Percentiles rank a stretch among this genome's conserved stretches.
Evolutionary conservation across 2,329 filamentous ascomycete genomes (phyloP).

Genomic region (Pyricularia sp.): DNA sequence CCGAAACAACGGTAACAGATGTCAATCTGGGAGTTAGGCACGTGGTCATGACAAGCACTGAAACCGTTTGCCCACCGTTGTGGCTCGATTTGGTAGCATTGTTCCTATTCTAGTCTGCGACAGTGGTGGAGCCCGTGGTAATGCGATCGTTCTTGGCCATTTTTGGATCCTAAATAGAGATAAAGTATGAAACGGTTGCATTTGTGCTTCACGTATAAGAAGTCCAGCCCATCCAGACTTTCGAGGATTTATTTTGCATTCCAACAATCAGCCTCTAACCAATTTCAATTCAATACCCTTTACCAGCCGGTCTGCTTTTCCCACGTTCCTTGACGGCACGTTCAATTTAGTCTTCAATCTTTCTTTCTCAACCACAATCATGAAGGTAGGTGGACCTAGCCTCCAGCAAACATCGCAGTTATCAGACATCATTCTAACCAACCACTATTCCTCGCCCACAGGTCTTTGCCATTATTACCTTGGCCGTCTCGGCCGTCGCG

Average conservation of each 20-base stretch:
- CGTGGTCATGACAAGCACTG: neutral
- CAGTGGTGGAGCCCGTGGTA: neutral
- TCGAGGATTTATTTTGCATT: too few relatives aligned
- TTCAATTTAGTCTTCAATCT: neutral
- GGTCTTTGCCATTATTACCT: neutral
- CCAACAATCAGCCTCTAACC: neutral
- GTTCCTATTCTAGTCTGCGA: neutral
- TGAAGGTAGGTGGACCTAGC: neutral
- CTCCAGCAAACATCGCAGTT: neutral
- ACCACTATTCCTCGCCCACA: neutral
- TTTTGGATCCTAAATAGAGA: neutral
- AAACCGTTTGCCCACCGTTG: neutral
- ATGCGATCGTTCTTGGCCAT: neutral
- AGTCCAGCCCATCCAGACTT: neutral
- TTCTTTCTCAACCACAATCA: neutral
- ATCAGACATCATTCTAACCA: neutral
- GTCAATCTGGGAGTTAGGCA: neutral
- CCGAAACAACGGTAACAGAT: neutral
- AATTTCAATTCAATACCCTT: neutral
- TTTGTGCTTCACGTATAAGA: neutral
- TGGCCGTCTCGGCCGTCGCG: neutral
- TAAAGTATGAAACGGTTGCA: neutral
- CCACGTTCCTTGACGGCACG: neutral
- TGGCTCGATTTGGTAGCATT: neutral
- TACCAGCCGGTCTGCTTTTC: neutral